Base-by-base conservation (phyloP, 2,329 filamentous ascomycete genomes). In the Fulvia fulva region DNA sequence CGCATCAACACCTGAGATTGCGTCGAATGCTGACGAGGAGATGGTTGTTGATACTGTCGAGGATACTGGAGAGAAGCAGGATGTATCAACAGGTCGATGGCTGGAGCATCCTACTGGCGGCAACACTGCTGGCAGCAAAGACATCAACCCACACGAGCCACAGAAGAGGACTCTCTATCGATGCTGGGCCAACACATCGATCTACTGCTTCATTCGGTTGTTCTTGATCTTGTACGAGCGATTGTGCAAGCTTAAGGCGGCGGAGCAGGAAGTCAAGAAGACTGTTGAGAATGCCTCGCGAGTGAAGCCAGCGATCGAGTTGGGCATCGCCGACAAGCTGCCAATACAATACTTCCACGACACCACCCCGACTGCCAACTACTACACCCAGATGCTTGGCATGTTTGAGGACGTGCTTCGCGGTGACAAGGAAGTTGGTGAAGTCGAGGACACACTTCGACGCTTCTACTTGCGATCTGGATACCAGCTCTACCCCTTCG, bases 161-260 rank as follows among this genome's bases (percentile, higher is more conserved):
- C 96, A 94, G 75, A 82, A 83, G 65, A 89, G 92, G 49, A 86
- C 86, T 11, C 87, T 85, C 75, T 96, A 91, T 78, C 93, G 93
- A 71, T 85, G 97, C 71, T 99, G 95, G 77, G 88, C 87, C 72
- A 97, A 97, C 73, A 84, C 91, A 68, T 90, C 88, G 3, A 87
- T 99, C 59, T 96, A 91, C 71, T 92, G 94, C 75, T 97, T 99
- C 80, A 89, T 99, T 78, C 90, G 88, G 66, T 87, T 96, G 61
- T 94, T 99, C 73, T 86, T 96, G 70, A 89, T 88, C n/a, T 79
- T 99, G 5, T 97, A 96, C 75, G 85, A 87, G 68, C 87, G 94
- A 43, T 81, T 99, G 14, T 80, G 88, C 62, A 88, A 89, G 60
- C 85, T 97, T 73, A 97, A 97, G 77, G 81, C 87, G 58, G 87